These are phyloP conservation scores for Torulaspora quercuum DNA, from an alignment of 805 yeast species.

Conservation along the genomic window DNA sequence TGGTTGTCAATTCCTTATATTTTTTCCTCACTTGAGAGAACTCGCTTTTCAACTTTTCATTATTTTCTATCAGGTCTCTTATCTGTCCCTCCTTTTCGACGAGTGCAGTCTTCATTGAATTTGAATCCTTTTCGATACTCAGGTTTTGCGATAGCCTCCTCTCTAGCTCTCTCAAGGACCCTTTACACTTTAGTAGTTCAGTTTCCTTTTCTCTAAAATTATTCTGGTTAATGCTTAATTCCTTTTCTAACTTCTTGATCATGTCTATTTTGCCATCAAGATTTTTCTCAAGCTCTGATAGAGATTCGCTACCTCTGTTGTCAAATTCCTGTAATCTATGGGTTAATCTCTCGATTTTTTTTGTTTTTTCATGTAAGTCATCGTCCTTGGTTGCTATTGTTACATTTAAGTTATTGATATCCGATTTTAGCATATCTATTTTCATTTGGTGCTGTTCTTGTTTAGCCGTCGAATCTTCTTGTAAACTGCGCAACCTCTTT, in stretches of 20 bases:
- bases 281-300: slow-evolving; percentile 15
- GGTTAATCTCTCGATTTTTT: slow-evolving; percentile 17
- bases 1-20: slow-evolving; percentile 13
- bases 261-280: slow-evolving; percentile 13
- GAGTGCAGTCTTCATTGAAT: not conserved
- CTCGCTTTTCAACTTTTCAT: slow-evolving; percentile 8
- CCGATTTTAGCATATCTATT: slow-evolving; percentile 13
- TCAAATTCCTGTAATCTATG: slow-evolving; percentile 22
- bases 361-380: slow-evolving; percentile 13
- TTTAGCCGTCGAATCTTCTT: slow-evolving; percentile 12
- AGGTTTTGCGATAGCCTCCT: slow-evolving; percentile 3
- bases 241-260: slow-evolving; percentile 10
- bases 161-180: slow-evolving; percentile 2
- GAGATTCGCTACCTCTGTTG: slow-evolving; percentile 16
- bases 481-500: slow-evolving; percentile 12
- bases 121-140: not conserved
- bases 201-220: slow-evolving; percentile 8
- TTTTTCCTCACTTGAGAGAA: slow-evolving; percentile 10
- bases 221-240: slow-evolving; percentile 5
- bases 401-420: slow-evolving; percentile 14
- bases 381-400: slow-evolving; percentile 16
- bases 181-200: slow-evolving; percentile 1
- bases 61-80: slow-evolving; percentile 8
- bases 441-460: slow-evolving; percentile 14
- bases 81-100: slow-evolving; percentile 7